Evolutionary conservation across 2,329 filamentous ascomycete genomes (phyloP).

Genomic region (Ophiostoma montium): DNA sequence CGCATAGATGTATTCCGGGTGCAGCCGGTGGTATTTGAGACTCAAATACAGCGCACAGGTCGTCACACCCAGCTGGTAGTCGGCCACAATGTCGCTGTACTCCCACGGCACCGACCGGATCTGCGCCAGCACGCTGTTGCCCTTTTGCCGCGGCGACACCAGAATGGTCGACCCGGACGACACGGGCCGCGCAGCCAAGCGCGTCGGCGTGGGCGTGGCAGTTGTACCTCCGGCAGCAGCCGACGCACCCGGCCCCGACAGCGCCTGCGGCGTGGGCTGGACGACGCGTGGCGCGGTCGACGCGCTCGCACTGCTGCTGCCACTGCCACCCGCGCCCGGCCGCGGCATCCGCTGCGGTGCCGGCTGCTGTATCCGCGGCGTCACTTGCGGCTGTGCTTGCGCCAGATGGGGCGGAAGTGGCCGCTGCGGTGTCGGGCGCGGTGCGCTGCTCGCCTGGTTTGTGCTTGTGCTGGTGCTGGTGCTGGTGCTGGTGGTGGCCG

Average conservation of each 20-base stretch:
- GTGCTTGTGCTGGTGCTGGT: conserved; percentile 9
- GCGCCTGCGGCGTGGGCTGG: conserved; percentile 79
- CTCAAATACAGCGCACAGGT: conserved; percentile 84
- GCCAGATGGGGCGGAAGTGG: neutral
- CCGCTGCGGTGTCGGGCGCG: conserved; percentile 12
- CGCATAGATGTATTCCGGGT: conserved; percentile 95
- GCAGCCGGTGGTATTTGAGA: conserved; percentile 91
- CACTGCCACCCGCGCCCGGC: conserved; percentile 1
- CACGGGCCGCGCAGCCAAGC: neutral
- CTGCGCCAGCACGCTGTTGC: conserved; percentile 78
- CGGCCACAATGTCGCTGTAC: conserved; percentile 89
- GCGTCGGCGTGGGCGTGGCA: neutral
- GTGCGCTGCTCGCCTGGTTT: conserved; percentile 13
- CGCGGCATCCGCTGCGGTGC: conserved; percentile 42
- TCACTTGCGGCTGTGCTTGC: conserved; percentile 24
- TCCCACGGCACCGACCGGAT: conserved; percentile 83
- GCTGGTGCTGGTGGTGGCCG: neutral
- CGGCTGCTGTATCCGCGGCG: conserved; percentile 32
- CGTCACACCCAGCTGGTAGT: conserved; percentile 76
- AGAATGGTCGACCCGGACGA: conserved; percentile 62
- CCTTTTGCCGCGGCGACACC: conserved; percentile 84
- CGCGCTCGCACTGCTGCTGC: conserved; percentile 16
- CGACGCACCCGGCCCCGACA: conserved; percentile 34
- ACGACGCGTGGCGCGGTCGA: conserved; percentile 41
- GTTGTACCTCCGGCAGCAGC: neutral